Percentiles rank a stretch among this genome's conserved stretches.
These are phyloP conservation scores for Coffea eugenioides DNA, from an alignment of 257 asterid species.

Conservation along the genomic window DNA sequence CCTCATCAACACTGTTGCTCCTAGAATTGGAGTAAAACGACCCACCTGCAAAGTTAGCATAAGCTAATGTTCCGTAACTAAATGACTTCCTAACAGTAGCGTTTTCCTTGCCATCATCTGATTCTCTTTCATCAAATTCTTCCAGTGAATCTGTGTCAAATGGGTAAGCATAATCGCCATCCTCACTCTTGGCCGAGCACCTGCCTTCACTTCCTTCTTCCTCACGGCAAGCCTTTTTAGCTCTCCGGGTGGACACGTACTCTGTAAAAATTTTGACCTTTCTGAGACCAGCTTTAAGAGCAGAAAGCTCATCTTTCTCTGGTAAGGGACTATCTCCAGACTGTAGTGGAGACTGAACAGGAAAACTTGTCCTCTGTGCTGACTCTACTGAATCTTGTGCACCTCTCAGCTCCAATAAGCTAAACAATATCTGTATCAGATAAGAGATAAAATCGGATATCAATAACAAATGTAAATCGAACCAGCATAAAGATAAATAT, in stretches of 20 bases:
- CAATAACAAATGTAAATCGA: background rate
- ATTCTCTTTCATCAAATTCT: constrained; percentile 72
- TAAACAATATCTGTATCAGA: constrained; percentile 63
- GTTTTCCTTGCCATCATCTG: constrained; percentile 63
- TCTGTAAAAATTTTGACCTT: constrained; percentile 81
- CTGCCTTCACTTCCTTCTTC: constrained; percentile 80
- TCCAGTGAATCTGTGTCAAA: constrained; percentile 73
- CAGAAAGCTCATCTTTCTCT: constrained; percentile 90
- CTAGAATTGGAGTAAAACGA: constrained; percentile 52
- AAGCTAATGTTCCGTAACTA: constrained; percentile 84
- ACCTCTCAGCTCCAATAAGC: constrained; percentile 54
- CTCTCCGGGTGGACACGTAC: constrained; percentile 70
- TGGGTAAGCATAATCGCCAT: constrained; percentile 75
- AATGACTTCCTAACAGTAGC: constrained; percentile 70
- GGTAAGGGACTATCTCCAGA: constrained; percentile 46
- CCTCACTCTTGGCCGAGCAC: constrained; percentile 77
- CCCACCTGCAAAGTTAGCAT: constrained; percentile 71
- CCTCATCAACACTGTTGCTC: constrained; percentile 59
- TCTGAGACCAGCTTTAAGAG: constrained; percentile 84
- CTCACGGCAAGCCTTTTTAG: constrained; percentile 81
- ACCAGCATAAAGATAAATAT: background rate
- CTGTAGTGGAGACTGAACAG: constrained; percentile 52
- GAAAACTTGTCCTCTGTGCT: constrained; percentile 43
- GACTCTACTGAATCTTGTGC: constrained; percentile 51
- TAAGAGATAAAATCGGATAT: constrained; percentile 15